These are phyloP conservation scores for Erythrobasidium hasegawianum DNA, from an alignment of 1,284 basidiomycete species.

Conservation along the genomic window DNA sequence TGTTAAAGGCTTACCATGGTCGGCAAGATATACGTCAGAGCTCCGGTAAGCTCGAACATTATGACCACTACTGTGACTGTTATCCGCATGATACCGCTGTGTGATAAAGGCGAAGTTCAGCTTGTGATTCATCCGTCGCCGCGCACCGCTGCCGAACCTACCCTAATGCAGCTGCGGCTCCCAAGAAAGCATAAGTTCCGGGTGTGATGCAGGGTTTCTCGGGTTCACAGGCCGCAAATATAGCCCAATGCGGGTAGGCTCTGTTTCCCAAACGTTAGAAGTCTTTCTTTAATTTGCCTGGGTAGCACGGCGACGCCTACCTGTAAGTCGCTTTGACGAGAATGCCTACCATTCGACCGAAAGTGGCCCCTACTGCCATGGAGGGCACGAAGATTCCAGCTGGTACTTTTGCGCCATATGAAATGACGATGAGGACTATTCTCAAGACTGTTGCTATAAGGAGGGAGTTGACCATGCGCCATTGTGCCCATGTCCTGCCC, in stretches of 20 bases:
- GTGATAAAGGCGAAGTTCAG: slow-evolving; percentile 36
- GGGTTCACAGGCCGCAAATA: slow-evolving; percentile 84
- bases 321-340: slow-evolving; percentile 85
- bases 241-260: slow-evolving; percentile 72
- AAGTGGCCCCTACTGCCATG: slow-evolving; percentile 94
- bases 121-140: no score
- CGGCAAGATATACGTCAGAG: slow-evolving; percentile 93
- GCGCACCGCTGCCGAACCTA: slow-evolving; percentile 67
- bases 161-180: slow-evolving; percentile 90
- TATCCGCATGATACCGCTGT: slow-evolving; percentile 91
- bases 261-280: slow-evolving; percentile 51
- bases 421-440: slow-evolving; percentile 78
- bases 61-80: slow-evolving; percentile 98
- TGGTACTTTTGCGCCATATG: slow-evolving; percentile 94
- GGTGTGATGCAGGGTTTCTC: slow-evolving; percentile 96
- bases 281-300: not conserved
- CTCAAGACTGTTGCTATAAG: slow-evolving; percentile 87
- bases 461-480: slow-evolving; percentile 90
- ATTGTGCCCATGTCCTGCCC: slow-evolving; percentile 78
- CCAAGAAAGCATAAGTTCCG: slow-evolving; percentile 92
- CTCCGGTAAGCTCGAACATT: slow-evolving; percentile 99
- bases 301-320: slow-evolving; percentile 50
- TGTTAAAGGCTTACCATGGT: slow-evolving; percentile 71
- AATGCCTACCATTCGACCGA: slow-evolving; percentile 93
- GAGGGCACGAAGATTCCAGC: slow-evolving; percentile 97